phyloP scores from a whole-genome alignment of 1,284 basidiomycete genomes.

The Moesziomyces aphidis region DNA sequence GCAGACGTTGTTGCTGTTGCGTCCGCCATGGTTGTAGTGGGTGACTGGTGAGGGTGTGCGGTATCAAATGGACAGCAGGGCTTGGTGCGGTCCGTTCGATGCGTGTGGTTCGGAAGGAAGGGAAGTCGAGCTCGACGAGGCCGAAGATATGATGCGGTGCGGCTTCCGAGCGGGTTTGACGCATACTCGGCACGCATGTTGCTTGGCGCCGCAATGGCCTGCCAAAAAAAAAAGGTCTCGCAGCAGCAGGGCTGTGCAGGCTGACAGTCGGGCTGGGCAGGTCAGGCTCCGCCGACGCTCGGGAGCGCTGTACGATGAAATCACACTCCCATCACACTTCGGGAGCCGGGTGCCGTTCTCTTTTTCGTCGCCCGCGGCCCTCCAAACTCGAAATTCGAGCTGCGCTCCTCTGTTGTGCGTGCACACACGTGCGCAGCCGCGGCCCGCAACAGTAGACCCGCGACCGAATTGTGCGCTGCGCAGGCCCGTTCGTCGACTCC shows the following conservation, averaged over 20 bases:
- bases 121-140: not conserved
- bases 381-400: conserved; percentile 29
- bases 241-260: no score
- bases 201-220: not conserved
- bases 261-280: no score
- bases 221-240: not conserved
- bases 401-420: not conserved
- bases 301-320: conserved; percentile 27
- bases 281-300: no score
- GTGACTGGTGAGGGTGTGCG: not conserved
- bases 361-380: conserved; percentile 5
- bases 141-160: not conserved
- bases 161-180: not conserved
- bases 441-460: conserved; percentile 2
- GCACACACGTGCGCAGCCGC: not conserved
- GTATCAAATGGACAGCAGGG: not conserved
- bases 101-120: not conserved
- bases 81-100: not conserved
- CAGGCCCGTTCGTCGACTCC: not conserved
- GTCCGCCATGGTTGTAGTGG: conserved; percentile 37
- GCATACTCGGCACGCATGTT: not conserved
- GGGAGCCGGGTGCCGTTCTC: not conserved
- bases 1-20: conserved; percentile 27
- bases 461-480: conserved; percentile 1
- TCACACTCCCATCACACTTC: conserved; percentile 4